These are phyloP conservation scores for Entophlyctis luteolus DNA, from an alignment of 192 early-diverging fungal genomes.

Conservation along the genomic window DNA sequence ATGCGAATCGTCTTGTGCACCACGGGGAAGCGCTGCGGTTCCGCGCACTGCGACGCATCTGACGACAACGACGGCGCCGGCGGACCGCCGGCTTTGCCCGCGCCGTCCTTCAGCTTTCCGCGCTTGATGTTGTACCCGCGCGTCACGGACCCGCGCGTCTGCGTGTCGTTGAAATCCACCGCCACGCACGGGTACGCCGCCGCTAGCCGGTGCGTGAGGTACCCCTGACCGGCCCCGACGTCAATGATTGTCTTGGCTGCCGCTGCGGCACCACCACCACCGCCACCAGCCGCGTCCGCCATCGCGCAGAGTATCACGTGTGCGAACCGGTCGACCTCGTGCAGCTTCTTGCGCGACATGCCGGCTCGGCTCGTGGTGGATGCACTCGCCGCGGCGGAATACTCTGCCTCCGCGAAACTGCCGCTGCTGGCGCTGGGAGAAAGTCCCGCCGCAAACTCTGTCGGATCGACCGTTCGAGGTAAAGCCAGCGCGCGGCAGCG, in stretches of 20 bases:
- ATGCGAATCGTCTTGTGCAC: constrained; percentile 15
- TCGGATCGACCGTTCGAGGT: neutral
- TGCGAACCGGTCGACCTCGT: constrained; percentile 23
- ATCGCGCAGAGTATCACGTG: neutral
- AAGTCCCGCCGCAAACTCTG: neutral
- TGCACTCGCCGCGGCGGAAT: neutral
- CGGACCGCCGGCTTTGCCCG: neutral
- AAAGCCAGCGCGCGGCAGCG: neutral
- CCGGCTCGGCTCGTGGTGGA: too few relatives aligned
- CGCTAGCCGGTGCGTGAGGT: constrained; percentile 31
- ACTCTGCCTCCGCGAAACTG: neutral
- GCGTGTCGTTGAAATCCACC: constrained; percentile 31
- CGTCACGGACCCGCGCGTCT: constrained; percentile 21
- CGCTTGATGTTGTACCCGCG: constrained; percentile 15
- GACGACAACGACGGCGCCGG: neutral
- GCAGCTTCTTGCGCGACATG: constrained; percentile 24
- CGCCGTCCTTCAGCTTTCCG: neutral
- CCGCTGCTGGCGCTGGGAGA: too few relatives aligned
- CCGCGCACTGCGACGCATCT: neutral
- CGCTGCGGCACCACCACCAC: neutral
- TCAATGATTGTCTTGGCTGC: constrained; percentile 18
- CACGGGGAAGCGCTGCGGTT: neutral
- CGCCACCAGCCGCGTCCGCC: neutral
- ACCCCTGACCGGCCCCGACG: constrained; percentile 37
- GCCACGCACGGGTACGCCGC: constrained; percentile 26